Percentiles rank a stretch among this genome's conserved stretches.
phyloP scores from a whole-genome alignment of 495 filamentous ascomycete species.

The Xylaria nigripes region DNA sequence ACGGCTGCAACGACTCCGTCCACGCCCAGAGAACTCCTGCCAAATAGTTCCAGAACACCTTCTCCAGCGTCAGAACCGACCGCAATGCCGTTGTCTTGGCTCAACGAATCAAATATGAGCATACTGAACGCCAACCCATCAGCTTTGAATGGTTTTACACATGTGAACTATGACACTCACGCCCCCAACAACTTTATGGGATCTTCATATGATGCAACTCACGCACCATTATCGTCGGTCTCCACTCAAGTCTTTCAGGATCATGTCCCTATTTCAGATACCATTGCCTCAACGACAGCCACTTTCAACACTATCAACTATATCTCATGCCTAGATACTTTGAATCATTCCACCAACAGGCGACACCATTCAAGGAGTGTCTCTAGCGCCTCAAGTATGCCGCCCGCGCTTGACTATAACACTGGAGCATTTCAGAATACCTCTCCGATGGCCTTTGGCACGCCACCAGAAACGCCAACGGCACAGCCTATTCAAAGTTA shows the following conservation, averaged over 20 bases:
- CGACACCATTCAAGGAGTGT: conserved; percentile 11
- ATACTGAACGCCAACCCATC: conserved; percentile 2
- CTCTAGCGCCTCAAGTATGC: conserved; percentile 11
- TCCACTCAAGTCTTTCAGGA: background rate
- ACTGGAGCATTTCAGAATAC: conserved; percentile 1
- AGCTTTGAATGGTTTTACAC: conserved; percentile 1
- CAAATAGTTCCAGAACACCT: conserved; percentile 7
- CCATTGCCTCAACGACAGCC: conserved; percentile 1
- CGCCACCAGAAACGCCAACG: conserved; percentile 10
- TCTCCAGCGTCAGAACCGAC: conserved; percentile 9
- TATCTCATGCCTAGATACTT: conserved; percentile 4
- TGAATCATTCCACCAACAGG: background rate
- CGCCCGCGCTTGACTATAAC: conserved; percentile 5
- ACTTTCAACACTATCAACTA: conserved; percentile 8
- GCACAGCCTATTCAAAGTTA: conserved; percentile 1
- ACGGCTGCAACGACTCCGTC: background rate
- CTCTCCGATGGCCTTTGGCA: conserved; percentile 5
- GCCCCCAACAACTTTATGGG: conserved; percentile 1
- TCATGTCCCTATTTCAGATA: conserved; percentile 7
- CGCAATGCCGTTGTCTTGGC: conserved; percentile 7
- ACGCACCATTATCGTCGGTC: conserved; percentile 1
- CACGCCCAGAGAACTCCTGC: conserved; percentile 11
- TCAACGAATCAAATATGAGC: conserved; percentile 8
- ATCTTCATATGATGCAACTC: background rate
- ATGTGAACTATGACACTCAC: conserved; percentile 4